A percentile compares a stretch with the other conserved stretches of the same genome.
Evolutionary conservation across 108 stramenopile genomes (phyloP).

Genomic region (Cyclotella baltica): DNA sequence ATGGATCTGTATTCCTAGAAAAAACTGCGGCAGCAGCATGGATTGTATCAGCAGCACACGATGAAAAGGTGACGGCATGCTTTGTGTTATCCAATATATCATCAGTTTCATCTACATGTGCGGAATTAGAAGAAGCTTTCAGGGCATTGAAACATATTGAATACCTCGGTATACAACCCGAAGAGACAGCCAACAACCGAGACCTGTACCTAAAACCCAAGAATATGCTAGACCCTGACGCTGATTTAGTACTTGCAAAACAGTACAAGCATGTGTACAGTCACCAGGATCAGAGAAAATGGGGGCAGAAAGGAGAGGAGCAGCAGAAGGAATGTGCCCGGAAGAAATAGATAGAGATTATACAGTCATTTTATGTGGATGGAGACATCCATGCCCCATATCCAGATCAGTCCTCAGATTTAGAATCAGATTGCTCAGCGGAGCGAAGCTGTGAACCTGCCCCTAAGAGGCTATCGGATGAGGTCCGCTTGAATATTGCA

Average conservation of each 20-base stretch:
- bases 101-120: background rate
- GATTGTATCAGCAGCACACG: background rate
- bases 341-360: background rate
- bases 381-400: background rate
- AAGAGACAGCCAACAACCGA: background rate
- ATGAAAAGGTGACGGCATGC: background rate
- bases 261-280: constrained; percentile 4
- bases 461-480: background rate
- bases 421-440: too few relatives aligned
- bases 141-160: constrained; percentile 9
- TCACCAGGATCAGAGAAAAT: constrained; percentile 8
- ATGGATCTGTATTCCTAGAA: background rate
- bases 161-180: background rate
- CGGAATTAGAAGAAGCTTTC: background rate
- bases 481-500: background rate
- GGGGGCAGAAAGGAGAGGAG: background rate
- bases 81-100: constrained; percentile 3
- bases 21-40: constrained; percentile 11
- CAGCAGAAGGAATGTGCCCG: background rate
- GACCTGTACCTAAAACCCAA: too few relatives aligned
- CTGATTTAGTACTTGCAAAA: background rate
- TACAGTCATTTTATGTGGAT: background rate
- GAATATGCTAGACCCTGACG: background rate
- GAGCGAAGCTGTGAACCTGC: too few relatives aligned
- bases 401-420: too few relatives aligned